These are phyloP conservation scores for Lunasporangiospora selenospora DNA, from an alignment of 192 early-diverging fungal species.

Conservation along the genomic window DNA sequence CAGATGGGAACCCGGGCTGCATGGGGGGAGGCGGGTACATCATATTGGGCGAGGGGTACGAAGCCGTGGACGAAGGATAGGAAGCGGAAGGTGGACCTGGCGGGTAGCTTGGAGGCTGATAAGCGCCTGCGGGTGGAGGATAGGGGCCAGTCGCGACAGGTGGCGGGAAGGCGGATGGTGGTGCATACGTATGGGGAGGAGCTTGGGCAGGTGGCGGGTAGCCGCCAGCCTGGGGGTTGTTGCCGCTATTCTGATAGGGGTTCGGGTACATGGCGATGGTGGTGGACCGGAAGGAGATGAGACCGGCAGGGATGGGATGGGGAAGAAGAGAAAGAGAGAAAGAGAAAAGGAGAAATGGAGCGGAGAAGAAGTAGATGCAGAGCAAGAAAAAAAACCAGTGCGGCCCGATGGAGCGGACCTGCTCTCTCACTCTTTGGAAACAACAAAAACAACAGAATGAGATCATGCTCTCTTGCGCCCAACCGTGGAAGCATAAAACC, in stretches of 20 bases:
- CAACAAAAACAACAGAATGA: background rate
- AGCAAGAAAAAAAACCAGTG: background rate
- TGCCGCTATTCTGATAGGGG: constrained; percentile 32
- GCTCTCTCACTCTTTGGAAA: background rate
- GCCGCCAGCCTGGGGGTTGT: constrained; percentile 14
- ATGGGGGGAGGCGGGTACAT: constrained; percentile 1
- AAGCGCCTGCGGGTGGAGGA: constrained; percentile 10
- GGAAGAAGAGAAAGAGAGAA: background rate
- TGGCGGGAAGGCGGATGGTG: constrained; percentile 6
- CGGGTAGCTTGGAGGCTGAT: too few relatives aligned
- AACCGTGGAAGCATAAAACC: background rate
- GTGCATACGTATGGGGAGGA: background rate
- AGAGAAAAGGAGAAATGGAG: background rate
- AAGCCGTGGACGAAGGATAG: constrained; percentile 3
- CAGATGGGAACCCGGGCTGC: constrained; percentile 8
- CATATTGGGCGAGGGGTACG: background rate
- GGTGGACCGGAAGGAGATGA: background rate
- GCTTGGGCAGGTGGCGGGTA: constrained; percentile 23
- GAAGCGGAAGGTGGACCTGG: constrained; percentile 8
- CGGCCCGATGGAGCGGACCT: background rate
- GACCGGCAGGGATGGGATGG: background rate
- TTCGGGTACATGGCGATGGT: constrained; percentile 28
- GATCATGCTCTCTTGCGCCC: background rate
- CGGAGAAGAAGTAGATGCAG: background rate
- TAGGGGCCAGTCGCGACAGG: constrained; percentile 1